These are phyloP conservation scores for Dalbergia cultrata DNA, from an alignment of 306 rosid genomes.

Conservation along the genomic window DNA sequence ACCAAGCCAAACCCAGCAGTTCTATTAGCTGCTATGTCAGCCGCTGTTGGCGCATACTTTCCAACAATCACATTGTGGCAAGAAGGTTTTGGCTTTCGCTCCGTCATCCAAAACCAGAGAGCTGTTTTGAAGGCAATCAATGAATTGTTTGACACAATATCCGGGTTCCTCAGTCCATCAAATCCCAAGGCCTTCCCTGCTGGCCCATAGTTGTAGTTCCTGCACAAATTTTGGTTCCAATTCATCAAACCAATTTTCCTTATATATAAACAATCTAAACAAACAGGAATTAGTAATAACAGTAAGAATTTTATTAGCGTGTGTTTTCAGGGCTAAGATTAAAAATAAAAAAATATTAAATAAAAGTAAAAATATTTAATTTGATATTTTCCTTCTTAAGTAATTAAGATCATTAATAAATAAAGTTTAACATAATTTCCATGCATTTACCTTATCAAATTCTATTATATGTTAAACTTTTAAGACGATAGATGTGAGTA, in stretches of 20 bases:
- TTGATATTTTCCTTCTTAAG: too few relatives aligned
- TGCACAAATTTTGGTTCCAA: neutral
- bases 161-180: conserved; percentile 79
- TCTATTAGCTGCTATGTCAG: conserved; percentile 73
- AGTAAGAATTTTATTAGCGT: too few relatives aligned
- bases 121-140: conserved; percentile 75
- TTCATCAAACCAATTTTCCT: neutral
- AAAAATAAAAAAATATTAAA: too few relatives aligned
- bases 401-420: too few relatives aligned
- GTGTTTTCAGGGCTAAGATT: too few relatives aligned
- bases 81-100: conserved; percentile 67
- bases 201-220: conserved; percentile 90
- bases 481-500: too few relatives aligned
- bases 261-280: neutral
- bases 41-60: conserved; percentile 58
- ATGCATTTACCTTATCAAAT: too few relatives aligned
- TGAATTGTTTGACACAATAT: conserved; percentile 72
- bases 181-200: conserved; percentile 86
- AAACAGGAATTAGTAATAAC: neutral
- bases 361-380: too few relatives aligned
- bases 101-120: conserved; percentile 93
- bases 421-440: too few relatives aligned
- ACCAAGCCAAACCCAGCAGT: conserved; percentile 79
- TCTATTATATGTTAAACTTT: too few relatives aligned
- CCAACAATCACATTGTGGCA: conserved; percentile 89